phyloP scores from a whole-genome alignment of 176 grass and related monocot genomes.

The Triticum urartu region DNA sequence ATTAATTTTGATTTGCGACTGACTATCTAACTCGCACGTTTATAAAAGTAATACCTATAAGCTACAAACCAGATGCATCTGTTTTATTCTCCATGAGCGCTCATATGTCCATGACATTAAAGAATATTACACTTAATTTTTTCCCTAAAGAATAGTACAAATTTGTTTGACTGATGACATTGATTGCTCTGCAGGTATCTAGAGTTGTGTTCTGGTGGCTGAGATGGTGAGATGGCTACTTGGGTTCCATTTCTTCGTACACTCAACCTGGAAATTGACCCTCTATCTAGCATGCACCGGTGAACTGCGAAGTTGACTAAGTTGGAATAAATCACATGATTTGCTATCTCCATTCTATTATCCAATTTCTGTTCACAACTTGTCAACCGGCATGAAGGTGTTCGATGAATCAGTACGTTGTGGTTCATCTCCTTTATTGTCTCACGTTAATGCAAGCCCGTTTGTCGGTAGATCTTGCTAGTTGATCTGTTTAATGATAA shows the following conservation, averaged over 20 bases:
- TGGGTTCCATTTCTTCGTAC: neutral
- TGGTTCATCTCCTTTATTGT: neutral
- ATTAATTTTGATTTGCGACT: neutral
- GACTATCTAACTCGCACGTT: neutral
- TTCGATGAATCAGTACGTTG: neutral
- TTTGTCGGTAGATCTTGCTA: neutral
- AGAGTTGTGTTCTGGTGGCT: no score
- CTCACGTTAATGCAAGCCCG: neutral
- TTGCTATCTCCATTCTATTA: no score
- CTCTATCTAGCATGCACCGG: neutral
- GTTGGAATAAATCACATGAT: neutral
- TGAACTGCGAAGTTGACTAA: neutral
- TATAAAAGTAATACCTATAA: neutral
- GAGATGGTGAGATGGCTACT: neutral
- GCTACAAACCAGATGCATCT: neutral
- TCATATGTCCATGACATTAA: no score
- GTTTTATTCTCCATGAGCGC: neutral
- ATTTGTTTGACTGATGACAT: neutral
- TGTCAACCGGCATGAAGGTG: neutral
- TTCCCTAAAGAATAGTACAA: neutral
- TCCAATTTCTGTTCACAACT: neutral
- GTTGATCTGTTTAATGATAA: no score
- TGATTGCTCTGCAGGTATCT: neutral
- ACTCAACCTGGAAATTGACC: neutral
- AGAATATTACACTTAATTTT: no score